Evolutionary conservation across 2,329 filamentous ascomycete species (phyloP).

Genomic region (Aspergillus fischeri): DNA sequence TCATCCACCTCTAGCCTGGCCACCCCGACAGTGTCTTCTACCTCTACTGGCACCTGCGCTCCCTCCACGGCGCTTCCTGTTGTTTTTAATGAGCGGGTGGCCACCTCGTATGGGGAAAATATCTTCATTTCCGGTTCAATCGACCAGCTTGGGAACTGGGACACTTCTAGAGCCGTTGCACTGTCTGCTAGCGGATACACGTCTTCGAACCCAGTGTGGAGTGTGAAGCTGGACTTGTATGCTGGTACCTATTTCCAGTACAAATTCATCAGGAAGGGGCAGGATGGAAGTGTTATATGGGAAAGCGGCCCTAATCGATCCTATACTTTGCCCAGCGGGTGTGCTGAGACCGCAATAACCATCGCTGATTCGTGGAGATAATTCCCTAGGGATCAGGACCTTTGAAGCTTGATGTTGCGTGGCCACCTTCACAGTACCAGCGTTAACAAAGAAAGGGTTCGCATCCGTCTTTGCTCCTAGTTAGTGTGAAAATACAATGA

Average conservation of each 20-base stretch:
- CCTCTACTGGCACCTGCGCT: background rate
- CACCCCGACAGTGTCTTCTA: background rate
- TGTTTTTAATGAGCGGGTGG: background rate
- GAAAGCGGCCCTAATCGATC: background rate
- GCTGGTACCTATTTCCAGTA: background rate
- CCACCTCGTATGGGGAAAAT: background rate
- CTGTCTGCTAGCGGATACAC: background rate
- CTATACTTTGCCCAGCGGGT: background rate
- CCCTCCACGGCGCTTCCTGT: background rate
- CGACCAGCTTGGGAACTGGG: background rate
- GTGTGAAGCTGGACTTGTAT: background rate
- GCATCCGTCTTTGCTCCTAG: too few species aligned
- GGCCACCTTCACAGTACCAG: too few species aligned
- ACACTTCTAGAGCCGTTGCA: background rate
- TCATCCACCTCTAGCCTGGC: background rate
- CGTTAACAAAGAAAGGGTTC: too few species aligned
- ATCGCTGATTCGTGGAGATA: too few species aligned
- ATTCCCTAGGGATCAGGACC: too few species aligned
- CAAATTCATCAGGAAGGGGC: background rate
- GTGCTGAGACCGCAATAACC: background rate
- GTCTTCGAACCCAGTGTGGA: background rate
- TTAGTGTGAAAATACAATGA: too few species aligned
- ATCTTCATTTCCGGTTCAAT: background rate
- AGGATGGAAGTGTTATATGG: background rate
- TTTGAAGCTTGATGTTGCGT: too few species aligned